phyloP scores from a whole-genome alignment of 2,329 filamentous ascomycete species.

The Sclerotinia subarctica region DNA sequence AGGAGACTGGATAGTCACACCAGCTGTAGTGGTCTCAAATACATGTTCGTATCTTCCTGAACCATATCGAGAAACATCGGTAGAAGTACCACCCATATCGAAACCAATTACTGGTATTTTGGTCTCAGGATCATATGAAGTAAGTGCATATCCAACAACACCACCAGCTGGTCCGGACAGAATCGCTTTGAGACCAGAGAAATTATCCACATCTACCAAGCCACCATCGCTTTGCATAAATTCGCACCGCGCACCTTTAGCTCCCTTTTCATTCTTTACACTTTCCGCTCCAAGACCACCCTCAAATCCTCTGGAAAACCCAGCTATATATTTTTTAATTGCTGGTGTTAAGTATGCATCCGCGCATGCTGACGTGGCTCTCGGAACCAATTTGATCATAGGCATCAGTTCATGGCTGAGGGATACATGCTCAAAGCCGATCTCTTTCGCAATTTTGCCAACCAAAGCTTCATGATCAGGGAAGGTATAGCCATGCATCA shows the following conservation, averaged over 20 bases:
- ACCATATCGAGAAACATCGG: constrained; percentile 84
- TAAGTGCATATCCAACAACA: constrained; percentile 88
- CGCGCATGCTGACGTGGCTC: constrained; percentile 68
- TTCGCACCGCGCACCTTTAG: constrained; percentile 76
- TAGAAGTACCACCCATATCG: constrained; percentile 93
- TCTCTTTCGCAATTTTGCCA: constrained; percentile 70
- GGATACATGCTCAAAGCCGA: constrained; percentile 81
- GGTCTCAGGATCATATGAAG: constrained; percentile 80
- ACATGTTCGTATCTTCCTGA: constrained; percentile 68
- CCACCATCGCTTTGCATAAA: constrained; percentile 79
- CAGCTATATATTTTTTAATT: constrained; percentile 68
- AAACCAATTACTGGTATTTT: constrained; percentile 88
- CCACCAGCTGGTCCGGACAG: constrained; percentile 89
- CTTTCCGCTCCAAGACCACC: constrained; percentile 75
- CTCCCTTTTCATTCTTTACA: constrained; percentile 62
- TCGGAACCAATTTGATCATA: constrained; percentile 71
- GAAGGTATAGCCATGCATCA: constrained; percentile 92
- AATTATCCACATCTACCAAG: constrained; percentile 70
- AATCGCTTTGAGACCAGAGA: constrained; percentile 82
- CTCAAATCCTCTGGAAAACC: constrained; percentile 76
- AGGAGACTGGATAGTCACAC: constrained; percentile 73
- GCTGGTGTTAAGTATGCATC: constrained; percentile 72
- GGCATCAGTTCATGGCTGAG: constrained; percentile 78
- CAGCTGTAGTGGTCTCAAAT: constrained; percentile 75
- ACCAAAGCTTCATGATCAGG: constrained; percentile 79